phyloP scores from a whole-genome alignment of 768 basidiomycete genomes.

The Leccinum rimulosum region DNA sequence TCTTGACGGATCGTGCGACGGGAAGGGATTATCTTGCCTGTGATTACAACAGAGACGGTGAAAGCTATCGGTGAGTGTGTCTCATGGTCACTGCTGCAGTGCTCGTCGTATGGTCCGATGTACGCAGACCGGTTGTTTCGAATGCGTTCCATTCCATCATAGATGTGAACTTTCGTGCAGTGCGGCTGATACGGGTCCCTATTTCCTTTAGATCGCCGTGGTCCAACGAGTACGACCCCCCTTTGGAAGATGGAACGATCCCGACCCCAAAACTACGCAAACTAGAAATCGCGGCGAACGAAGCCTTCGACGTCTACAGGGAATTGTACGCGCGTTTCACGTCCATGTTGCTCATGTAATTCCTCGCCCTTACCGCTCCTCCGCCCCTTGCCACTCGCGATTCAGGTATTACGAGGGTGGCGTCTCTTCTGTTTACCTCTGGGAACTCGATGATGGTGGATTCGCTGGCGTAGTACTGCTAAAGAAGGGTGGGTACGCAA shows the following conservation, averaged over 20 bases:
- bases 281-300: slow-evolving; percentile 90
- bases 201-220: slow-evolving; percentile 77
- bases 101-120: background rate
- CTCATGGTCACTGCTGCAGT: background rate
- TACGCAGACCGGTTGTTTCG: background rate
- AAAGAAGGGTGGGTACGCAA: slow-evolving; percentile 73
- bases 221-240: slow-evolving; percentile 96
- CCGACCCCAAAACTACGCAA: slow-evolving; percentile 85
- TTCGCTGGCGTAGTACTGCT: slow-evolving; percentile 96
- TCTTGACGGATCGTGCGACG: slow-evolving; percentile 74
- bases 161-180: background rate
- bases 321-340: slow-evolving; percentile 68
- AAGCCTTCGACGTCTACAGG: slow-evolving; percentile 96
- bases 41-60: slow-evolving; percentile 91
- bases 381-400: slow-evolving; percentile 1
- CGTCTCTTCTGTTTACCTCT: slow-evolving; percentile 93
- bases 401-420: slow-evolving; percentile 96
- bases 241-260: slow-evolving; percentile 82
- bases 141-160: background rate
- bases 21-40: slow-evolving; percentile 91
- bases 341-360: background rate
- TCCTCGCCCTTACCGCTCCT: background rate
- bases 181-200: slow-evolving; percentile 13
- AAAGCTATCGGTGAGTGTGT: slow-evolving; percentile 66
- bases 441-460: slow-evolving; percentile 95